phyloP scores from a whole-genome alignment of 306 rosid species.

The Spatholobus suberectus region DNA sequence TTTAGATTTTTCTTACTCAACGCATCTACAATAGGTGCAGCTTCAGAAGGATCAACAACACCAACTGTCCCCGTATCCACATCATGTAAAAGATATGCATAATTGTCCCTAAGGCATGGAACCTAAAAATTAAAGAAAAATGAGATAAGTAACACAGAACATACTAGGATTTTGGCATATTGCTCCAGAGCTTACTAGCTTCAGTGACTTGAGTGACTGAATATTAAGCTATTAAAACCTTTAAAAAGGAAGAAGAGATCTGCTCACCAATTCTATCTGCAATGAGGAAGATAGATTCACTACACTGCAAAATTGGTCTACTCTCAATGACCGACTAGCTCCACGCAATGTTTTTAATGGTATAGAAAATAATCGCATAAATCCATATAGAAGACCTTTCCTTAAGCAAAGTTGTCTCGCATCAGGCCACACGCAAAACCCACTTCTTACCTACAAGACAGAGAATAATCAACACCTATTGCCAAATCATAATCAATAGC shows the following conservation, averaged over 20 bases:
- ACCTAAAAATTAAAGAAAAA: conserved; percentile 59
- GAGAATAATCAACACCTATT: conserved; percentile 26
- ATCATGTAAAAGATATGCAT: conserved; percentile 92
- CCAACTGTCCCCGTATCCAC: conserved; percentile 96
- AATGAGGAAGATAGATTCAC: conserved; percentile 78
- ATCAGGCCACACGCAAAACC: conserved; percentile 78
- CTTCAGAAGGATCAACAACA: conserved; percentile 98
- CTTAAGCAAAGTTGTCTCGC: conserved; percentile 76
- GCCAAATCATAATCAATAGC: conserved; percentile 24
- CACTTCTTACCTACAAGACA: conserved; percentile 66
- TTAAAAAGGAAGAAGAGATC: conserved; percentile 9
- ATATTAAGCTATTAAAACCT: conserved; percentile 3
- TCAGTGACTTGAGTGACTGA: background rate
- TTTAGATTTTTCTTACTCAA: conserved; percentile 79
- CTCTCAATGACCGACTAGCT: conserved; percentile 86
- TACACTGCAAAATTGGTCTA: conserved; percentile 91
- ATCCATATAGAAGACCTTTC: conserved; percentile 82
- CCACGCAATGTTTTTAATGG: conserved; percentile 89
- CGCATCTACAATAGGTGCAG: conserved; percentile 81
- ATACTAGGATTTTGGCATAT: background rate
- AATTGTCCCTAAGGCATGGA: conserved; percentile 90
- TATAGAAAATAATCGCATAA: conserved; percentile 70
- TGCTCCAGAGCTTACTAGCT: conserved; percentile 15
- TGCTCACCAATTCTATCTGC: conserved; percentile 91
- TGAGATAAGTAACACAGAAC: background rate